A percentile compares a stretch with the other conserved stretches of the same genome.
Evolutionary conservation across 1,284 basidiomycete genomes (phyloP).

Genomic region (Marasmius fiardii): DNA sequence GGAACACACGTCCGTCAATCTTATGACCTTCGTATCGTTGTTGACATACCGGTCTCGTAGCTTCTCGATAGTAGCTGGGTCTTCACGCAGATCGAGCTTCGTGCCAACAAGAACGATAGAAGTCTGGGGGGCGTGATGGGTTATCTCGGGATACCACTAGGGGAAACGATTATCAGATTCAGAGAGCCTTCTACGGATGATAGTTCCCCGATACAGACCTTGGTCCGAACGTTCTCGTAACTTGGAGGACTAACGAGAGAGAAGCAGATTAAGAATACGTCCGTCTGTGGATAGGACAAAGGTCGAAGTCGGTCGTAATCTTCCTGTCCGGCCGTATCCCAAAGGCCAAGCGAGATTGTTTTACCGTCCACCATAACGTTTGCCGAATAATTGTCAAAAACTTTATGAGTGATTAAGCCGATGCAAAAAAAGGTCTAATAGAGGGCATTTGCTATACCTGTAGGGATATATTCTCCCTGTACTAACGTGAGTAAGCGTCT

Average conservation of each 20-base stretch:
- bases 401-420: constrained; percentile 31
- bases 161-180: constrained; percentile 8
- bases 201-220: constrained; percentile 46
- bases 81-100: constrained; percentile 96
- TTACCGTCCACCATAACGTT: constrained; percentile 99
- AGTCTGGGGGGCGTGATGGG: constrained; percentile 94
- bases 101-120: constrained; percentile 96
- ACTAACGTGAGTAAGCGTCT: constrained; percentile 20
- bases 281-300: constrained; percentile 98
- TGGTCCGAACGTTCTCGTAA: constrained; percentile 98
- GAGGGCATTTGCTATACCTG: constrained; percentile 49
- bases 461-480: constrained; percentile 96
- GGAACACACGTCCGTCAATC: neutral
- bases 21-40: neutral
- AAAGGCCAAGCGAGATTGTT: constrained; percentile 95
- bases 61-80: constrained; percentile 88
- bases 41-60: constrained; percentile 77
- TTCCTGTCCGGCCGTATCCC: constrained; percentile 99
- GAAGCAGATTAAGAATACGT: constrained; percentile 99
- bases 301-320: constrained; percentile 98
- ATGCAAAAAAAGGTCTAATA: neutral
- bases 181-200: constrained; percentile 4
- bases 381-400: constrained; percentile 94
- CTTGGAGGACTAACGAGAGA: constrained; percentile 95
- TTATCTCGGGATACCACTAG: constrained; percentile 96